A percentile compares a stretch with the other conserved stretches of the same genome.
Conservation (phyloP, 495 filamentous ascomycete species). For the Penicillium angulare region DNA sequence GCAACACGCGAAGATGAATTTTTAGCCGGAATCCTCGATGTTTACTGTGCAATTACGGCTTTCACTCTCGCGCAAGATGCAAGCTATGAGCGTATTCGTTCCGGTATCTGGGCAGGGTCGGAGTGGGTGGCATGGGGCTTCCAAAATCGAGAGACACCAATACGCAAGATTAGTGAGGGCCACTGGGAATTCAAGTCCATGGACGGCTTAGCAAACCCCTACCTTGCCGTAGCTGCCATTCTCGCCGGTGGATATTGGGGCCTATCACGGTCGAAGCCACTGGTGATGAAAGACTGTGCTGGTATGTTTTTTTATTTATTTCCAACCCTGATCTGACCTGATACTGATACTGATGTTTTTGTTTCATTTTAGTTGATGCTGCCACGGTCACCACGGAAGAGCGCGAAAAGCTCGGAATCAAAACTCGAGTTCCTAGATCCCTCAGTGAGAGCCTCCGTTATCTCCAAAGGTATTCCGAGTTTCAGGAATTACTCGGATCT, state of each 20-base stretch:
- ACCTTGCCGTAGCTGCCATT: constrained; percentile 56
- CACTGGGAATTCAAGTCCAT: constrained; percentile 44
- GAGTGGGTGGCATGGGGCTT: constrained; percentile 47
- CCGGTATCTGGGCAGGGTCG: constrained; percentile 55
- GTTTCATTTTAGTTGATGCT: constrained; percentile 30
- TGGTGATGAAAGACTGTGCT: constrained; percentile 57
- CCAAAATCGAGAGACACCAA: constrained; percentile 44
- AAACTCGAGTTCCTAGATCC: constrained; percentile 37
- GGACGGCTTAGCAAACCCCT: constrained; percentile 44
- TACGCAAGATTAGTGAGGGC: constrained; percentile 37
- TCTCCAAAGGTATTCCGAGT: constrained; percentile 20
- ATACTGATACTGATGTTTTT: not conserved
- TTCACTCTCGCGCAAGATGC: constrained; percentile 37
- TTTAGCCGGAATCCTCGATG: constrained; percentile 35
- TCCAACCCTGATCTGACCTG: not conserved
- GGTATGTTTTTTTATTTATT: constrained; percentile 20
- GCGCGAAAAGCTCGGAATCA: constrained; percentile 34
- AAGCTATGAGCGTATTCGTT: constrained; percentile 42
- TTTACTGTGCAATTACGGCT: constrained; percentile 34
- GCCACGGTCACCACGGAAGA: constrained; percentile 23
- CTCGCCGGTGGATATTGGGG: constrained; percentile 66
- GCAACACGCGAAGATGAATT: constrained; percentile 30
- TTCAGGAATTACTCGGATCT: constrained; percentile 43
- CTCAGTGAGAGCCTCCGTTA: constrained; percentile 29
- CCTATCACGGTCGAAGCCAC: no score